Conservation (phyloP, 495 filamentous ascomycete species). For the Annulohypoxylon maeteangense region DNA sequence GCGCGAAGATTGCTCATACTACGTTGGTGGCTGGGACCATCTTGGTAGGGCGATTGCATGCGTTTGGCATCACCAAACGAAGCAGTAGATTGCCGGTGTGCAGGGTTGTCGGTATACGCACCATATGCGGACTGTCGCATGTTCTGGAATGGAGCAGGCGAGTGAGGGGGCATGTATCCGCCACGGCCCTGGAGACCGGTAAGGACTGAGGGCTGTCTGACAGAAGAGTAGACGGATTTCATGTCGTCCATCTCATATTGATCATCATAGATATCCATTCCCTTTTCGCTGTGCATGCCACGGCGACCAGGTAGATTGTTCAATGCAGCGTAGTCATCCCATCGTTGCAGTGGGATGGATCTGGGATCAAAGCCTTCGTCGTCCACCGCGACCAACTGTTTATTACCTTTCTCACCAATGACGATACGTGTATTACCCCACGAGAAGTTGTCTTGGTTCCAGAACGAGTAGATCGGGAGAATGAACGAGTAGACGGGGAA, state of each 20-base stretch:
- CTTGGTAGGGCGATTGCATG: conserved; percentile 62
- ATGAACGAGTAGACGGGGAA: conserved; percentile 94
- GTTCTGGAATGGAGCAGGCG: conserved; percentile 72
- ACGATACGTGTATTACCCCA: conserved; percentile 99
- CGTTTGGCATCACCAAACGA: conserved; percentile 60
- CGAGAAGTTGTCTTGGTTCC: conserved; percentile 97
- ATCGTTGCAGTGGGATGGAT: conserved; percentile 91
- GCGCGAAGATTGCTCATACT: conserved; percentile 52
- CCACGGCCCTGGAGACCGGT: conserved; percentile 81
- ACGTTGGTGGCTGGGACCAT: conserved; percentile 52
- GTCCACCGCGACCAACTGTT: conserved; percentile 85
- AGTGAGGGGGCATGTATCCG: conserved; percentile 81
- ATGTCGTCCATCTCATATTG: conserved; percentile 97
- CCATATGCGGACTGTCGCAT: conserved; percentile 56
- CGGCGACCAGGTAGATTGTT: conserved; percentile 94
- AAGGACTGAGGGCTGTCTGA: conserved; percentile 91
- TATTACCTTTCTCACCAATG: conserved; percentile 90
- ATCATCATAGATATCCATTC: conserved; percentile 68
- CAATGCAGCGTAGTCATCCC: conserved; percentile 95
- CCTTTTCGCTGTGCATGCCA: conserved; percentile 77
- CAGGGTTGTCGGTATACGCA: conserved; percentile 53
- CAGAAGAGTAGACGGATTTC: conserved; percentile 94
- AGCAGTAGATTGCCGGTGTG: conserved; percentile 61
- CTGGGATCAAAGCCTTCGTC: conserved; percentile 91
- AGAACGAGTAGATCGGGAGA: conserved; percentile 96